phyloP scores from a whole-genome alignment of 192 early-diverging fungal genomes.

The Allomyces macrogynus region DNA sequence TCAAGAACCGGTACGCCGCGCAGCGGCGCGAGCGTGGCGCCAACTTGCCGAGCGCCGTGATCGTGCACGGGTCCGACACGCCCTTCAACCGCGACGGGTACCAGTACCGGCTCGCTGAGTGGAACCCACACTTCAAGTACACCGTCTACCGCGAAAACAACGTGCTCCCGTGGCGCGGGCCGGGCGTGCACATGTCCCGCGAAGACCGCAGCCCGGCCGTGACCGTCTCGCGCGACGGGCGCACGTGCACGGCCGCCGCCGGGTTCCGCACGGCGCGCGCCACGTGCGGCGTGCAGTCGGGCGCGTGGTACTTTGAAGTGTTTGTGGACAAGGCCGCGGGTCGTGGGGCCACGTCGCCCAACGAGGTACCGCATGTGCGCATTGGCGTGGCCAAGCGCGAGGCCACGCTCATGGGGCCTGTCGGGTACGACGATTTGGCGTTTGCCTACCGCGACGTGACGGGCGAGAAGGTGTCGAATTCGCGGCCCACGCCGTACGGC shows the following conservation, averaged over 20 bases:
- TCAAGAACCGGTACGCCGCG: too few relatives aligned
- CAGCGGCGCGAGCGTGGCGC: too few relatives aligned
- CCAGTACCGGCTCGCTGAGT: constrained; percentile 34
- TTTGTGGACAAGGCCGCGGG: constrained; percentile 24
- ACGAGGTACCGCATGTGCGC: constrained; percentile 37
- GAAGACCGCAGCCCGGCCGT: constrained; percentile 39
- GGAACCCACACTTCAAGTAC: constrained; percentile 20
- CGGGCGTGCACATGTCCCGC: constrained; percentile 23
- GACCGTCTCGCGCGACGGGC: constrained; percentile 27
- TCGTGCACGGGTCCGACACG: too few relatives aligned
- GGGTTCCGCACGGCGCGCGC: constrained; percentile 44
- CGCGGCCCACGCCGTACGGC: constrained; percentile 23
- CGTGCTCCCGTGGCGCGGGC: constrained; percentile 8
- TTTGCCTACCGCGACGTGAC: constrained; percentile 41
- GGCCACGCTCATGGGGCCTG: constrained; percentile 38
- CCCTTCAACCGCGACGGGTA: constrained; percentile 37
- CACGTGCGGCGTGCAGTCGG: constrained; percentile 34
- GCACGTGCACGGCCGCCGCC: constrained; percentile 34
- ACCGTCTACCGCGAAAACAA: constrained; percentile 27
- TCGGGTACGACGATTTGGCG: constrained; percentile 43
- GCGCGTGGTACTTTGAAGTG: constrained; percentile 42
- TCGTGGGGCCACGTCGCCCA: constrained; percentile 9
- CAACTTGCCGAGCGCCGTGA: too few relatives aligned
- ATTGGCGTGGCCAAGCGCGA: constrained; percentile 41
- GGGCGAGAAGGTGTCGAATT: constrained; percentile 35